These are phyloP conservation scores for Knufia petricola DNA, from an alignment of 2,329 filamentous ascomycete species.

Conservation along the genomic window DNA sequence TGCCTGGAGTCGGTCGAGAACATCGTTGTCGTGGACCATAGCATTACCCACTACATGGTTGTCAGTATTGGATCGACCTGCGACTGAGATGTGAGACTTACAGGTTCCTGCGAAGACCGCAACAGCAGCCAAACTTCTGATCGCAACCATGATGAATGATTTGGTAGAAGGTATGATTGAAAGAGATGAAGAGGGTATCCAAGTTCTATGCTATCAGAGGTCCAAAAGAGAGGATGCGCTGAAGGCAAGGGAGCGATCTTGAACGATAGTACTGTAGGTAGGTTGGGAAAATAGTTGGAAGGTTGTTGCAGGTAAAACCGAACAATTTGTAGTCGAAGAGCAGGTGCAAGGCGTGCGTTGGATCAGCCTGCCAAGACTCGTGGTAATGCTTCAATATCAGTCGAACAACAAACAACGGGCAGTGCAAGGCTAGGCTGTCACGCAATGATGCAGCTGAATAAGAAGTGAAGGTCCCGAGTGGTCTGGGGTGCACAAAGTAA, in stretches of 20 bases:
- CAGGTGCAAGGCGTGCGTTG: conserved; percentile 5
- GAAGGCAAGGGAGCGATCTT: conserved; percentile 10
- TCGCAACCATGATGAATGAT: conserved; percentile 18
- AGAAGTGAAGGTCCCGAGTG: neutral
- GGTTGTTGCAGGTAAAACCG: conserved; percentile 9
- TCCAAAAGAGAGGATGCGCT: conserved; percentile 19
- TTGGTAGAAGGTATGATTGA: conserved; percentile 10
- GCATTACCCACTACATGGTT: conserved; percentile 9
- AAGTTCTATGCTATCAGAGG: conserved; percentile 17
- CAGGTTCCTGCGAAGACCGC: conserved; percentile 8
- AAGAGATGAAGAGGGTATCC: conserved; percentile 20
- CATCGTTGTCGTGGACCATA: conserved; percentile 11
- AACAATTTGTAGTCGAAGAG: conserved; percentile 15
- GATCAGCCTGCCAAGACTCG: conserved; percentile 9
- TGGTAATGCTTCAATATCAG: neutral
- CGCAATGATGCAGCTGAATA: neutral
- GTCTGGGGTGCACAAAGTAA: neutral
- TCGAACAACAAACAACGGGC: conserved; percentile 9
- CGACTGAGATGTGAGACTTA: conserved; percentile 14
- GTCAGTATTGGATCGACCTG: conserved; percentile 3
- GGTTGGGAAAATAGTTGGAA: conserved; percentile 12
- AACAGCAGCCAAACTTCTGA: conserved; percentile 5
- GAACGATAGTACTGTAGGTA: conserved; percentile 10
- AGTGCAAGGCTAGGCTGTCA: neutral
- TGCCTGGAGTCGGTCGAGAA: conserved; percentile 15